phyloP scores from a whole-genome alignment of 2,329 filamentous ascomycete species.

The Colletotrichum falcatum region DNA sequence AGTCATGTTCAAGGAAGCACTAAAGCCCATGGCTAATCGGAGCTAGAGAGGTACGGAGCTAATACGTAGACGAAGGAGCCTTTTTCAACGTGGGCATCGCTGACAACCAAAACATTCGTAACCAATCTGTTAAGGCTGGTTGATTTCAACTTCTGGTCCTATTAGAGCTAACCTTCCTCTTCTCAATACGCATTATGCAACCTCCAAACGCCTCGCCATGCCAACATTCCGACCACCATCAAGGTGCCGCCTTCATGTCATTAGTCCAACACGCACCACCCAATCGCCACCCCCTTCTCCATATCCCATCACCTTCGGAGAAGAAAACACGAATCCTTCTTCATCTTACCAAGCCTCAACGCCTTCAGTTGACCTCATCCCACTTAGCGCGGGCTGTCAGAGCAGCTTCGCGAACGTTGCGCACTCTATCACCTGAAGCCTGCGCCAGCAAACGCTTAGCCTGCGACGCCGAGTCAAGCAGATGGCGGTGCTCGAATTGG shows the following conservation, averaged over 20 bases:
- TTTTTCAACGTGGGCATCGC: not conserved
- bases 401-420: constrained; percentile 64
- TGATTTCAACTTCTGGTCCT: not conserved
- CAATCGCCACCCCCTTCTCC: not conserved
- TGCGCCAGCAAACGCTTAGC: constrained; percentile 61
- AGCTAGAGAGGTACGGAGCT: not conserved
- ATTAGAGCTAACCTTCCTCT: not conserved
- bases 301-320: no score
- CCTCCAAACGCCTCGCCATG: constrained; percentile 29
- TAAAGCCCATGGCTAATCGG: not conserved
- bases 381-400: constrained; percentile 62
- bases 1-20: not conserved
- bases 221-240: not conserved
- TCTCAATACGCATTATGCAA: constrained; percentile 2
- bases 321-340: not conserved
- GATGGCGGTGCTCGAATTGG: constrained; percentile 60
- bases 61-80: not conserved
- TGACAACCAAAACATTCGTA: not conserved
- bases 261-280: not conserved
- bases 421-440: constrained; percentile 65
- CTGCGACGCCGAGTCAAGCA: constrained; percentile 58
- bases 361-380: constrained; percentile 50
- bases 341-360: not conserved
- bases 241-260: constrained; percentile 8
- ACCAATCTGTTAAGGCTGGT: not conserved